Conservation (phyloP, 805 yeast species). For the Ogataea wickerhamii region DNA sequence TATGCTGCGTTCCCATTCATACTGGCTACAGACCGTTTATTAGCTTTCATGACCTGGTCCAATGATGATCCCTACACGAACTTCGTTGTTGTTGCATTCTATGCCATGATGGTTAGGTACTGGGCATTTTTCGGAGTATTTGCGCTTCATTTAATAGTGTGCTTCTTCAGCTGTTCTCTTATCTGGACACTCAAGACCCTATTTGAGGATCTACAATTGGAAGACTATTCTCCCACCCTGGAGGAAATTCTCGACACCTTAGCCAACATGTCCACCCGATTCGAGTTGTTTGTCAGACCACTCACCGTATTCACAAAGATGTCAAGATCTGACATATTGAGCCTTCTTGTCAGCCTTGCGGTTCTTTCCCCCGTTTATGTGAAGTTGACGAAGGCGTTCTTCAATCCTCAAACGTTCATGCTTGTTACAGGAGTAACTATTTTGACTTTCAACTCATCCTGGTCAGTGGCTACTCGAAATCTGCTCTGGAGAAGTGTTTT, state of each 20-base stretch:
- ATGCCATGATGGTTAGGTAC: constrained; percentile 38
- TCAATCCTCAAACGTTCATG: constrained; percentile 34
- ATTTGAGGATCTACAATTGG: constrained; percentile 34
- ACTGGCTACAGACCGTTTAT: constrained; percentile 39
- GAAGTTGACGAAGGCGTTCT: constrained; percentile 31
- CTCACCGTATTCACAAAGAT: constrained; percentile 17
- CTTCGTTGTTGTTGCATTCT: constrained; percentile 38
- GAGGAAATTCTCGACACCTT: constrained; percentile 49
- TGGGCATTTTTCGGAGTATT: constrained; percentile 39
- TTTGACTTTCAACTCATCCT: constrained; percentile 46
- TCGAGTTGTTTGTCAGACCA: constrained; percentile 40
- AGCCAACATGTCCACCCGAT: constrained; percentile 42
- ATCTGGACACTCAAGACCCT: constrained; percentile 46
- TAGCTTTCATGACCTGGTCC: constrained; percentile 54
- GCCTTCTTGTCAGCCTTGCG: constrained; percentile 30
- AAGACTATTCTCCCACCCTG: constrained; percentile 41
- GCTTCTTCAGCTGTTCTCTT: constrained; percentile 36
- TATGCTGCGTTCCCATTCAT: constrained; percentile 47
- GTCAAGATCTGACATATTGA: constrained; percentile 26
- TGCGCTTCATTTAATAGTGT: constrained; percentile 38
- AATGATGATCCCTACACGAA: constrained; percentile 47
- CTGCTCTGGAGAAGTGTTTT: constrained; percentile 50
- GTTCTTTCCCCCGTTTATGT: constrained; percentile 44
- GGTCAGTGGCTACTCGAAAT: constrained; percentile 42
- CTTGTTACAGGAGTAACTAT: constrained; percentile 35